Evolutionary conservation across 768 basidiomycete species (phyloP).

Genomic region (Dioszegia crocea): DNA sequence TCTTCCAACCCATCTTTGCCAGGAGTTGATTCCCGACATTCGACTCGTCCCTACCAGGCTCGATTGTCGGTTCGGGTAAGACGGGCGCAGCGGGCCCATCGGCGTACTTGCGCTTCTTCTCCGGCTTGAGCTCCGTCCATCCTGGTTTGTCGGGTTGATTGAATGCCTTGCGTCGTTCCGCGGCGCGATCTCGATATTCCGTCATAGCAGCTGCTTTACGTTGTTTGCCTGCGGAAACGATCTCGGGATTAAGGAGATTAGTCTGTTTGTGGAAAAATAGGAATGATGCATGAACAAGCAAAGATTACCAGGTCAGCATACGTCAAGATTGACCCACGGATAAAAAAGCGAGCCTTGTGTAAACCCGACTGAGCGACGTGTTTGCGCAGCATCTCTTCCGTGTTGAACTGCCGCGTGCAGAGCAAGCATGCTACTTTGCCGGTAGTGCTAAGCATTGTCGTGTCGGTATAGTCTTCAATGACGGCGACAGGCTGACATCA

Average conservation of each 20-base stretch:
- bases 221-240: slow-evolving; percentile 55
- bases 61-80: slow-evolving; percentile 60
- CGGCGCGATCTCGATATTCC: slow-evolving; percentile 95
- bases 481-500: neutral
- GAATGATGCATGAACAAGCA: neutral
- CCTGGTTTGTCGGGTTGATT: slow-evolving; percentile 84
- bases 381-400: slow-evolving; percentile 72
- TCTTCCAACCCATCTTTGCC: slow-evolving; percentile 98
- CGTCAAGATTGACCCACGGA: slow-evolving; percentile 17
- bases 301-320: slow-evolving; percentile 13
- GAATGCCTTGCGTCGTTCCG: slow-evolving; percentile 81
- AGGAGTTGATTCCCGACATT: slow-evolving; percentile 90
- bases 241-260: slow-evolving; percentile 62
- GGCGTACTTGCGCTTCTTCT: slow-evolving; percentile 53
- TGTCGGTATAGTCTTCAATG: slow-evolving; percentile 63
- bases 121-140: slow-evolving; percentile 53
- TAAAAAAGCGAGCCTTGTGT: slow-evolving; percentile 69
- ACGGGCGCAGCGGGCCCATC: slow-evolving; percentile 53
- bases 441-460: slow-evolving; percentile 41
- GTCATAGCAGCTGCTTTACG: slow-evolving; percentile 64
- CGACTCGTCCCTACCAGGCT: slow-evolving; percentile 71
- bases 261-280: slow-evolving; percentile 57
- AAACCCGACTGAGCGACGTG: slow-evolving; percentile 92
- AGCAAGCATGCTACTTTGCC: slow-evolving; percentile 74
- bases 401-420: slow-evolving; percentile 90